Evolutionary conservation across 345 rosid genomes (phyloP).

Genomic region (Moricandia moricandioides): DNA sequence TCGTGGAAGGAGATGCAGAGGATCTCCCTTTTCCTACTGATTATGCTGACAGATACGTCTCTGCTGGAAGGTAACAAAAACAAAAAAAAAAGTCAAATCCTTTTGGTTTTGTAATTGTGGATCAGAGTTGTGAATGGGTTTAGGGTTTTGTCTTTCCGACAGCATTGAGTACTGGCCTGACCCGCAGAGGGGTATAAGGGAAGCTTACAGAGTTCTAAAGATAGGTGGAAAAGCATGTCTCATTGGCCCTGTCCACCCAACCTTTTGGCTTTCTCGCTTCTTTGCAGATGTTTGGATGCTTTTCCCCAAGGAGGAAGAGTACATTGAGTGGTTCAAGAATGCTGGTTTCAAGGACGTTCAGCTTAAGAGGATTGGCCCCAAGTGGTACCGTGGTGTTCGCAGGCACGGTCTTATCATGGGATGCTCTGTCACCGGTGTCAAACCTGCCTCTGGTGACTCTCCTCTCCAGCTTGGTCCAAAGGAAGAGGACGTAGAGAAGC

Average conservation of each 20-base stretch:
- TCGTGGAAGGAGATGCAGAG: slow-evolving; percentile 95
- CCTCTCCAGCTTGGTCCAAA: slow-evolving; percentile 96
- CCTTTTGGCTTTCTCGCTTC: slow-evolving; percentile 95
- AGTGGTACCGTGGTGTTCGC: slow-evolving; percentile 99
- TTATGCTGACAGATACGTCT: slow-evolving; percentile 91
- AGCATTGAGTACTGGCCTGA: slow-evolving; percentile 99
- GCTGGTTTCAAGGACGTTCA: slow-evolving; percentile 95
- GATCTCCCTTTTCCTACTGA: slow-evolving; percentile 86
- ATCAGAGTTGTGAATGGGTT: neutral
- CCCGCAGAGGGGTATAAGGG: slow-evolving; percentile 94
- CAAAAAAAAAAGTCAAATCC: neutral
- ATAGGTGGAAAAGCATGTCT: slow-evolving; percentile 88
- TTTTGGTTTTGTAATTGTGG: neutral
- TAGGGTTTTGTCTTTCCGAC: neutral
- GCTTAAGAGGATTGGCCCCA: slow-evolving; percentile 94
- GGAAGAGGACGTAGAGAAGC: slow-evolving; percentile 77
- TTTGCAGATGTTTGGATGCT: slow-evolving; percentile 99
- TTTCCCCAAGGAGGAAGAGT: slow-evolving; percentile 99
- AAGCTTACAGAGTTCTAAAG: slow-evolving; percentile 94
- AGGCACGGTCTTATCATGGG: slow-evolving; percentile 98
- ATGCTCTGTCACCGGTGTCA: slow-evolving; percentile 94
- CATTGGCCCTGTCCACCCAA: slow-evolving; percentile 96
- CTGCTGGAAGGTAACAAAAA: slow-evolving; percentile 76
- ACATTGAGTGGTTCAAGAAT: slow-evolving; percentile 87
- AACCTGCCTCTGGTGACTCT: slow-evolving; percentile 95